A percentile compares a stretch with the other conserved stretches of the same genome.
These are phyloP conservation scores for Hypoxylon rickii DNA, from an alignment of 495 filamentous ascomycete genomes.

Conservation along the genomic window DNA sequence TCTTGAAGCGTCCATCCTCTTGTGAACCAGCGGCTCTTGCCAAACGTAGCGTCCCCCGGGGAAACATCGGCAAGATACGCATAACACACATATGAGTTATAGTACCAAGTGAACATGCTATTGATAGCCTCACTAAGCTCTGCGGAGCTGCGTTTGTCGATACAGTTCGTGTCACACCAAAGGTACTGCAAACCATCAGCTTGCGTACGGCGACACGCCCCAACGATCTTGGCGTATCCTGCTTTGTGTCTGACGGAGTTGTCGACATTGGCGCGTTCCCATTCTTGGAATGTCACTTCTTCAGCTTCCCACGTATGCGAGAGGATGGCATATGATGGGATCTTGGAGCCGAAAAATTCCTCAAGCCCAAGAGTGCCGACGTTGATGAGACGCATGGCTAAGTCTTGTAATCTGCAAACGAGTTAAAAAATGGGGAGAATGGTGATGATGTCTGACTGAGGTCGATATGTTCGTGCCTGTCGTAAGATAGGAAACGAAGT, in stretches of 20 bases:
- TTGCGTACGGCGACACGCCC: slow-evolving; percentile 24
- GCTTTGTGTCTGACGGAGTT: slow-evolving; percentile 11
- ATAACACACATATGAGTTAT: slow-evolving; percentile 39
- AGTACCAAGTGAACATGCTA: slow-evolving; percentile 49
- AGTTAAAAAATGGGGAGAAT: not conserved
- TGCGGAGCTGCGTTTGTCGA: slow-evolving; percentile 48
- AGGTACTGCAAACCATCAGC: slow-evolving; percentile 33
- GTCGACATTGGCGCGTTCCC: slow-evolving; percentile 7
- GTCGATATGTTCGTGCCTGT: too few species aligned
- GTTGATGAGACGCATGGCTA: slow-evolving; percentile 51
- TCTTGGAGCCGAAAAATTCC: slow-evolving; percentile 38
- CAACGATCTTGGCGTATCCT: slow-evolving; percentile 36
- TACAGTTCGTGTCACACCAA: slow-evolving; percentile 49
- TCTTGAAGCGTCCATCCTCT: slow-evolving; percentile 54
- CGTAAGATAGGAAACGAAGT: too few species aligned
- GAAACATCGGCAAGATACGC: slow-evolving; percentile 43
- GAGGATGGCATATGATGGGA: slow-evolving; percentile 49
- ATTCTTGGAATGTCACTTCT: slow-evolving; percentile 49
- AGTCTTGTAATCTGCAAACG: not conserved
- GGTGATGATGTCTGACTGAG: not conserved
- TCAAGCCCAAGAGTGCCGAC: slow-evolving; percentile 43
- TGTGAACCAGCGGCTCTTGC: slow-evolving; percentile 47
- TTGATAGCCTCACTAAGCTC: slow-evolving; percentile 50
- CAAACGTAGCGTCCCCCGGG: slow-evolving; percentile 21
- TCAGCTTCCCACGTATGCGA: slow-evolving; percentile 51